Conservation (phyloP, 1,284 basidiomycete species). For the Grifola frondosa region DNA sequence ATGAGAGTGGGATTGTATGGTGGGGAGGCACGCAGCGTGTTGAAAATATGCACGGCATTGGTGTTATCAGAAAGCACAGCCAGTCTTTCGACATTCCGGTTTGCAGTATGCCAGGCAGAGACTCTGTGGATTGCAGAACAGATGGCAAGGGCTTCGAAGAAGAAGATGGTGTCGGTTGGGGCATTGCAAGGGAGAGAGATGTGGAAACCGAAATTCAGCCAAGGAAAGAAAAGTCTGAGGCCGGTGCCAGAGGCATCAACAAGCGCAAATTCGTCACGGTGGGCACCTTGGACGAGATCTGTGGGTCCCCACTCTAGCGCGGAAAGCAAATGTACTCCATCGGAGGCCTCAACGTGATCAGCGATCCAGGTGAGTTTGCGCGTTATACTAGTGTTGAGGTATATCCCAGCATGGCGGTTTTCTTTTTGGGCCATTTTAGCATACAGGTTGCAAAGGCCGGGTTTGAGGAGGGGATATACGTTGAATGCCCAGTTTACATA, state of each 20-base stretch:
- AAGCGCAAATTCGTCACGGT: conserved; percentile 1
- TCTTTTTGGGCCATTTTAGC: conserved; percentile 34
- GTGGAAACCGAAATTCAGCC: conserved; percentile 1
- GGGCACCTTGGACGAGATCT: neutral
- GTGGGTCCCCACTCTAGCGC: neutral
- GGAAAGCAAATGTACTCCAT: neutral
- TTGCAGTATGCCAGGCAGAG: neutral
- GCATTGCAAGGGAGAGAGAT: neutral
- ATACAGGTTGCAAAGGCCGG: conserved; percentile 34
- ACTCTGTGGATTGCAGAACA: conserved; percentile 7
- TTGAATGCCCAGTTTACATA: conserved; percentile 44
- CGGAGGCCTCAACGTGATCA: neutral
- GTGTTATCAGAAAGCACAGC: conserved; percentile 26
- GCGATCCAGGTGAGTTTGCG: conserved; percentile 32
- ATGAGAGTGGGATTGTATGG: conserved; percentile 23
- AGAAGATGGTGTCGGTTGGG: conserved; percentile 5
- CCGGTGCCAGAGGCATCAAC: neutral
- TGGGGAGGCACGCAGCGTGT: conserved; percentile 14
- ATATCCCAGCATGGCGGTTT: conserved; percentile 15
- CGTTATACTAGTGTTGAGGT: conserved; percentile 28
- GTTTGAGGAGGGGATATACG: conserved; percentile 34
- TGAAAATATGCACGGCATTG: conserved; percentile 27
- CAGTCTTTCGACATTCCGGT: conserved; percentile 1
- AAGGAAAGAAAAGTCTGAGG: conserved; percentile 4
- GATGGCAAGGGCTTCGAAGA: conserved; percentile 6